phyloP scores from a whole-genome alignment of 2,329 filamentous ascomycete genomes.

The Exophiala xenobiotica region DNA sequence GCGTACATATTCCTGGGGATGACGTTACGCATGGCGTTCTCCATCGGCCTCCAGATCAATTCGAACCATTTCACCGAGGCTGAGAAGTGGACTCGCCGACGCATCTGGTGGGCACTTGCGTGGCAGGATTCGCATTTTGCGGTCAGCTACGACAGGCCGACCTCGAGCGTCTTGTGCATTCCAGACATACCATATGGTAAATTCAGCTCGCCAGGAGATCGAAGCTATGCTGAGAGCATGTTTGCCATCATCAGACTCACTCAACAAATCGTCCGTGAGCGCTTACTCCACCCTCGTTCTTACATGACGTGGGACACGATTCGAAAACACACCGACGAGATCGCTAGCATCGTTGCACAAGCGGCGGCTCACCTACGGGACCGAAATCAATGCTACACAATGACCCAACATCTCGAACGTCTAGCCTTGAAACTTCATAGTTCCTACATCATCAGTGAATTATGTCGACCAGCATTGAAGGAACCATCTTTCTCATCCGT shows the following conservation, averaged over 20 bases:
- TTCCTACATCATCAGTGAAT: slow-evolving; percentile 62
- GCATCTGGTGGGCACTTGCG: slow-evolving; percentile 59
- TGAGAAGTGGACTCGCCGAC: slow-evolving; percentile 47
- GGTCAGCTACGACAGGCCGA: slow-evolving; percentile 61
- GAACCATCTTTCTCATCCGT: slow-evolving; percentile 35
- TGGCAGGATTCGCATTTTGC: slow-evolving; percentile 66
- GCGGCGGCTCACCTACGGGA: slow-evolving; percentile 59
- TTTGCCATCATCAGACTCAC: slow-evolving; percentile 55
- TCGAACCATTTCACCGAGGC: slow-evolving; percentile 54
- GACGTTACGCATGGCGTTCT: slow-evolving; percentile 60
- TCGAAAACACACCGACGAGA: slow-evolving; percentile 56
- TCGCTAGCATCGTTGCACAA: slow-evolving; percentile 58
- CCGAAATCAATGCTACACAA: slow-evolving; percentile 41
- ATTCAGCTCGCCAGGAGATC: slow-evolving; percentile 48
- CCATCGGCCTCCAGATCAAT: slow-evolving; percentile 59
- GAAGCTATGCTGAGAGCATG: slow-evolving; percentile 59
- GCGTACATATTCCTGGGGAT: slow-evolving; percentile 62
- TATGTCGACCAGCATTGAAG: slow-evolving; percentile 61
- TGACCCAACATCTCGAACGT: slow-evolving; percentile 57
- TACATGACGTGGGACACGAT: slow-evolving; percentile 56
- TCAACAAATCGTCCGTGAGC: slow-evolving; percentile 60
- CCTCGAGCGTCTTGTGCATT: slow-evolving; percentile 55
- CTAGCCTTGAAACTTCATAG: slow-evolving; percentile 62
- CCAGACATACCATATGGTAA: slow-evolving; percentile 51
- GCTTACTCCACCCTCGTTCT: slow-evolving; percentile 54